phyloP scores from a whole-genome alignment of 2,329 filamentous ascomycete genomes.

The Hyphodiscus sp. region DNA sequence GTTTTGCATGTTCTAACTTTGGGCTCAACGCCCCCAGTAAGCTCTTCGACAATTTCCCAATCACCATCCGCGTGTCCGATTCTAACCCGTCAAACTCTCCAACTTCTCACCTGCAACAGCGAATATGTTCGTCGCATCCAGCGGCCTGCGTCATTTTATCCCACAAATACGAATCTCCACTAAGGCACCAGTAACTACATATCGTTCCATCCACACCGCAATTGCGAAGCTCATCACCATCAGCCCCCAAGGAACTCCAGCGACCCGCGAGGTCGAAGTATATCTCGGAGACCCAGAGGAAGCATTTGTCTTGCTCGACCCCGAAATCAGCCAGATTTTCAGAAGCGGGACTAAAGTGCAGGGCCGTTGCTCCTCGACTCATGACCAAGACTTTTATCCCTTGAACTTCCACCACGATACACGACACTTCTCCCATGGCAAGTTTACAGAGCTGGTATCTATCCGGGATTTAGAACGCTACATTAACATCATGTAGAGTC shows the following conservation, averaged over 20 bases:
- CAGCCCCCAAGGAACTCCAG: slow-evolving; percentile 5
- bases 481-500: slow-evolving; percentile 1
- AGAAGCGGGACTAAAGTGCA: slow-evolving; percentile 2
- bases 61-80: too few relatives aligned
- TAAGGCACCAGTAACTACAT: too few relatives aligned
- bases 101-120: too few relatives aligned
- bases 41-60: too few relatives aligned
- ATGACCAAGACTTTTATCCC: slow-evolving; percentile 6
- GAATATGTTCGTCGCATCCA: too few relatives aligned
- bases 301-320: slow-evolving; percentile 5
- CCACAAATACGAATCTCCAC: too few relatives aligned
- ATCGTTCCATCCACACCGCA: too few relatives aligned
- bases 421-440: slow-evolving; percentile 5
- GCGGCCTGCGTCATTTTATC: too few relatives aligned
- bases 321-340: slow-evolving; percentile 4
- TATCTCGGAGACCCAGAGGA: slow-evolving; percentile 2
- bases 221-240: slow-evolving; percentile 6
- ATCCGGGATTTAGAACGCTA: not conserved
- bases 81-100: too few relatives aligned
- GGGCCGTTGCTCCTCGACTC: slow-evolving; percentile 2
- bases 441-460: not conserved
- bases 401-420: slow-evolving; percentile 8
- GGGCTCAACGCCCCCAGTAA: too few relatives aligned
- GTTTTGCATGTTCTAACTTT: too few relatives aligned
- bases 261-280: slow-evolving; percentile 5